A percentile compares a stretch with the other conserved stretches of the same genome.
phyloP scores from a whole-genome alignment of 2,329 filamentous ascomycete genomes.

The Myriosclerotinia duriaeana region DNA sequence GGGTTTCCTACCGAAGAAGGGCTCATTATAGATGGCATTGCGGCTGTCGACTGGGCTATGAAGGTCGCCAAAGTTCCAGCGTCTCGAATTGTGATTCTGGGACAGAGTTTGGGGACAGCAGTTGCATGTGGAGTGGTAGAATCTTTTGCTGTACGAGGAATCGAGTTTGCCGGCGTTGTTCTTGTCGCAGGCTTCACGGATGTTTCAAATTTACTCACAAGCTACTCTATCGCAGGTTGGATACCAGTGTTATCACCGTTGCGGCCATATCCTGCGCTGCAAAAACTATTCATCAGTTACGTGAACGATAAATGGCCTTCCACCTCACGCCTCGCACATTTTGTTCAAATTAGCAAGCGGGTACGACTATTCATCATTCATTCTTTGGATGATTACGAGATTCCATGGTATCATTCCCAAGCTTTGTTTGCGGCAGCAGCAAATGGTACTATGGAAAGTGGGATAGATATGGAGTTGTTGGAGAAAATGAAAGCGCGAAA shows the following conservation, averaged over 20 bases:
- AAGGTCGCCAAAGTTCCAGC: constrained; percentile 63
- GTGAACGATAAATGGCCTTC: constrained; percentile 84
- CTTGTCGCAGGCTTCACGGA: constrained; percentile 79
- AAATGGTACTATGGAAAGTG: constrained; percentile 48
- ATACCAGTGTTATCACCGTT: constrained; percentile 79
- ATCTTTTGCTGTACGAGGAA: constrained; percentile 57
- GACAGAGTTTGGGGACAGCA: constrained; percentile 86
- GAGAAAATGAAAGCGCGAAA: constrained; percentile 38
- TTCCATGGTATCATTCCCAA: constrained; percentile 70
- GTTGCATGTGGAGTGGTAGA: constrained; percentile 75
- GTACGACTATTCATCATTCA: constrained; percentile 74
- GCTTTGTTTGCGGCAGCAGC: constrained; percentile 61
- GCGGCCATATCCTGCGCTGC: constrained; percentile 61
- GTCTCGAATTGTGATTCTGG: constrained; percentile 73
- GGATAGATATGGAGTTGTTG: constrained; percentile 33
- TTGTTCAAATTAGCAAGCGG: constrained; percentile 52
- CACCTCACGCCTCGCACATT: constrained; percentile 60
- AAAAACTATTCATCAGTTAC: constrained; percentile 58
- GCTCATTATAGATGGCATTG: constrained; percentile 73
- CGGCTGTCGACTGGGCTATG: constrained; percentile 72
- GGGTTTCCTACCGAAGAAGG: constrained; percentile 80
- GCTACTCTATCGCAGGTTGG: constrained; percentile 73
- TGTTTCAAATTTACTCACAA: constrained; percentile 69
- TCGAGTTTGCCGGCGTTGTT: constrained; percentile 76
- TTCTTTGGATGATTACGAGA: constrained; percentile 77